Conservation (phyloP, 2,329 filamentous ascomycete genomes). For the Sclerotinia trifoliorum region DNA sequence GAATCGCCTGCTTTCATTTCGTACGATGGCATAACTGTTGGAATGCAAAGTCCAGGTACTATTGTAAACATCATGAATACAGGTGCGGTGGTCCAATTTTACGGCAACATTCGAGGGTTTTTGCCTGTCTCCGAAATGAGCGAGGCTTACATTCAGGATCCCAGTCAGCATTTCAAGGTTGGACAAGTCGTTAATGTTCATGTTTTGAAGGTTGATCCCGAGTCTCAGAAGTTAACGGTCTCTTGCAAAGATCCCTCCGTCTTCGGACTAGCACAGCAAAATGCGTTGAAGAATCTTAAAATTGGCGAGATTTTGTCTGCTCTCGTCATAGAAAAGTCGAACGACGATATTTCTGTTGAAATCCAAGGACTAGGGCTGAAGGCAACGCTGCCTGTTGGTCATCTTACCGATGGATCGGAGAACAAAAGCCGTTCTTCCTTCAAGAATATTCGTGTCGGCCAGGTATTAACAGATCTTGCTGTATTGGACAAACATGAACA, state of each 20-base stretch:
- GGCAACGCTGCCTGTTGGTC: constrained; percentile 71
- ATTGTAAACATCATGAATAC: constrained; percentile 75
- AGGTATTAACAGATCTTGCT: constrained; percentile 77
- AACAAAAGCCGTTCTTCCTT: constrained; percentile 75
- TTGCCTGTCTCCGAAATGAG: constrained; percentile 96
- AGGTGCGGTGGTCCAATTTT: constrained; percentile 91
- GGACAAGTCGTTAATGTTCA: constrained; percentile 93
- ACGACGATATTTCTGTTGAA: constrained; percentile 74
- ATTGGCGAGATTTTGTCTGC: constrained; percentile 74
- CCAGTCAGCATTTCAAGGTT: constrained; percentile 80
- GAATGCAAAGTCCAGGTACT: constrained; percentile 79
- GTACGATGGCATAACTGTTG: constrained; percentile 71
- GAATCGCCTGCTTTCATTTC: constrained; percentile 76
- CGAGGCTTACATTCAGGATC: constrained; percentile 89
- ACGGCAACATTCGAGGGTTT: constrained; percentile 78
- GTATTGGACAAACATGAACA: constrained; percentile 82
- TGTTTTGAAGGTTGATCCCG: constrained; percentile 75
- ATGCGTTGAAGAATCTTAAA: constrained; percentile 70
- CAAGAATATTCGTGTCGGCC: constrained; percentile 80
- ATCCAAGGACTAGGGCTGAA: constrained; percentile 72
- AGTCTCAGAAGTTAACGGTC: constrained; percentile 71
- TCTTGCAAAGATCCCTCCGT: constrained; percentile 88
- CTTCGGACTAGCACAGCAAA: constrained; percentile 73
- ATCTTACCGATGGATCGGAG: constrained; percentile 80
- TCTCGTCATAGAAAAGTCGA: constrained; percentile 77